Percentiles rank a stretch among this genome's conserved stretches.
Conservation (phyloP, 352 stramenopile species). For the Aphanomyces astaci region DNA sequence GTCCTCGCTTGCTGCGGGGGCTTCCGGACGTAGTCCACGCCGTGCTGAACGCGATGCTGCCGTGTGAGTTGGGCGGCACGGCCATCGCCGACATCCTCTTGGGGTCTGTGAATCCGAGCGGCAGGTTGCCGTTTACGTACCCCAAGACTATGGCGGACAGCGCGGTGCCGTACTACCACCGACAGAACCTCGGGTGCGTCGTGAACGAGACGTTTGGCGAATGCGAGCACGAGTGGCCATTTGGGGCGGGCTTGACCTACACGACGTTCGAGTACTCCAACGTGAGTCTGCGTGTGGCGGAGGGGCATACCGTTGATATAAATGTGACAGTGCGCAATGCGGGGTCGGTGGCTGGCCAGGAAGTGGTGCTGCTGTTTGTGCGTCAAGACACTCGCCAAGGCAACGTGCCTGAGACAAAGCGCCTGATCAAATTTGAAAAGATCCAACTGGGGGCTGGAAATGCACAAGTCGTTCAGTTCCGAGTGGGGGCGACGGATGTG, state of each 20-base stretch:
- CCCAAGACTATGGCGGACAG: constrained; percentile 40
- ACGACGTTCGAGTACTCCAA: constrained; percentile 50
- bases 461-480: constrained; percentile 24
- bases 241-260: constrained; percentile 66
- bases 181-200: constrained; percentile 32
- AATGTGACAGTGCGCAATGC: constrained; percentile 68
- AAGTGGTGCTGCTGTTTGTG: constrained; percentile 70
- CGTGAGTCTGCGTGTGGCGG: constrained; percentile 31
- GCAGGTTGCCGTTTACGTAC: constrained; percentile 77
- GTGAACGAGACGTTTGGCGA: constrained; percentile 19
- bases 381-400: constrained; percentile 50
- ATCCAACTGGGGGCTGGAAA: constrained; percentile 44
- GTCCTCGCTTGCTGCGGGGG: constrained; percentile 61
- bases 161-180: constrained; percentile 22
- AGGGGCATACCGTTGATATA: constrained; percentile 31
- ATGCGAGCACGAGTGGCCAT: constrained; percentile 55
- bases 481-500: not conserved
- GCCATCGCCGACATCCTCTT: constrained; percentile 79
- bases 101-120: constrained; percentile 70
- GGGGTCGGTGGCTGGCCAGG: constrained; percentile 44
- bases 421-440: constrained; percentile 74
- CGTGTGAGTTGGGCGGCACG: constrained; percentile 66
- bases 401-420: constrained; percentile 69
- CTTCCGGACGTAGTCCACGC: constrained; percentile 51
- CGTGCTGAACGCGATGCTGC: constrained; percentile 70